A percentile compares a stretch with the other conserved stretches of the same genome.
These are phyloP conservation scores for Hysterangium stoloniferum DNA, from an alignment of 768 basidiomycete species.

Conservation along the genomic window DNA sequence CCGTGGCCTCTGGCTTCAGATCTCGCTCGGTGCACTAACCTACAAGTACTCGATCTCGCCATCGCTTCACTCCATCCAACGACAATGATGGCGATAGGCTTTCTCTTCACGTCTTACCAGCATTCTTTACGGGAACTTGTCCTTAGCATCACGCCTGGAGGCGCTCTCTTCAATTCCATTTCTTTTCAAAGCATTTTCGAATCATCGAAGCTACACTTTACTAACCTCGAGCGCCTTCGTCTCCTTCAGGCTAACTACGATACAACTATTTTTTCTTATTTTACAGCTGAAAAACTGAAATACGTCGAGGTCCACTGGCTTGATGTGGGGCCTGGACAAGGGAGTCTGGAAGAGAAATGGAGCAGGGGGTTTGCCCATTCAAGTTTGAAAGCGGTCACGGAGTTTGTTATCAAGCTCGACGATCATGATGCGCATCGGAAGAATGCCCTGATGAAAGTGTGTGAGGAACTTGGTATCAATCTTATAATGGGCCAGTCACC, in stretches of 20 bases:
- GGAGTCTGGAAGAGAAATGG: conserved; percentile 6
- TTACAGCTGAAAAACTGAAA: conserved; percentile 11
- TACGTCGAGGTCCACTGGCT: conserved; percentile 10
- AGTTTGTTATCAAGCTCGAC: conserved; percentile 2
- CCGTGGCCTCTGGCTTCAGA: conserved; percentile 16
- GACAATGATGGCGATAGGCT: conserved; percentile 12
- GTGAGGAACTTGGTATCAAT: background rate
- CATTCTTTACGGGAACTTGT: conserved; percentile 14
- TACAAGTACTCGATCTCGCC: conserved; percentile 14
- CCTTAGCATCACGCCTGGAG: background rate
- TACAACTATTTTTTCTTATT: conserved; percentile 9
- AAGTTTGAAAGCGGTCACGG: background rate
- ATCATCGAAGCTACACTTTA: conserved; percentile 7
- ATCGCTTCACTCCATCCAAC: background rate
- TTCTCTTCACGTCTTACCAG: conserved; percentile 14
- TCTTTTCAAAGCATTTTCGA: background rate
- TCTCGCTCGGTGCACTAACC: conserved; percentile 14
- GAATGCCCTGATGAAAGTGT: conserved; percentile 1
- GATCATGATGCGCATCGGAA: background rate
- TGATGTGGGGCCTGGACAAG: background rate
- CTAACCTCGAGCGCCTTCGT: conserved; percentile 5
- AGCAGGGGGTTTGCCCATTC: background rate
- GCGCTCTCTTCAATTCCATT: background rate
- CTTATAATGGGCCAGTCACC: background rate
- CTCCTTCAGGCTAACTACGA: conserved; percentile 8